A percentile compares a stretch with the other conserved stretches of the same genome.
phyloP scores from a whole-genome alignment of 805 yeast genomes.

The Suhomyces tanzawaensis region DNA sequence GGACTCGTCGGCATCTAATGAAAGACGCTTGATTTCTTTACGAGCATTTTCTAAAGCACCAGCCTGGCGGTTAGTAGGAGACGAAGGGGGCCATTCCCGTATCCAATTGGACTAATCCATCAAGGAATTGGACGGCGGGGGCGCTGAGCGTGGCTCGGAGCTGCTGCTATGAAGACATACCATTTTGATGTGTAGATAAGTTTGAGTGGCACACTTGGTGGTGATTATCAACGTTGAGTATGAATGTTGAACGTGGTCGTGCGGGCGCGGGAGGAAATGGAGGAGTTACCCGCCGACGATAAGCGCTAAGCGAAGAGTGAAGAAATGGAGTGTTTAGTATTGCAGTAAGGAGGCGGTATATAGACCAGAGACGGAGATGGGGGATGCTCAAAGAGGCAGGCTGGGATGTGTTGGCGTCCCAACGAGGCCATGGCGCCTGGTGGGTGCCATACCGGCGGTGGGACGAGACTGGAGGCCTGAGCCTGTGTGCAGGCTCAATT shows the following conservation, averaged over 20 bases:
- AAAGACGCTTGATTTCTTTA: conserved; percentile 82
- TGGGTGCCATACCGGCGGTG: too few species aligned
- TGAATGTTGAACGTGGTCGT: neutral
- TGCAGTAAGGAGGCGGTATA: neutral
- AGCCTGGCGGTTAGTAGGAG: conserved; percentile 53
- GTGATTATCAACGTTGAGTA: neutral
- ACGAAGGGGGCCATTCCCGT: neutral
- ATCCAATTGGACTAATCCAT: too few species aligned
- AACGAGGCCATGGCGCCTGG: too few species aligned
- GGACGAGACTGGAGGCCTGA: too few species aligned
- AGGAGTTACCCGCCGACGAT: conserved; percentile 1
- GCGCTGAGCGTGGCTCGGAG: too few species aligned
- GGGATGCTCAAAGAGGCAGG: too few species aligned
- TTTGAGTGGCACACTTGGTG: neutral
- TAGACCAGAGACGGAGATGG: neutral
- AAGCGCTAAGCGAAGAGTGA: neutral
- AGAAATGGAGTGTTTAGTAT: neutral
- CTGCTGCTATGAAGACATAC: conserved; percentile 5
- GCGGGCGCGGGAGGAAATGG: neutral
- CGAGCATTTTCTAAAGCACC: conserved; percentile 97
- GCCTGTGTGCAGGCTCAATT: too few species aligned
- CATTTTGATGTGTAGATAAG: conserved; percentile 6
- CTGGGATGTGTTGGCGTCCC: too few species aligned
- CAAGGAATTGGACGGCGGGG: neutral
- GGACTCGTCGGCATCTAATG: conserved; percentile 66